Conservation (phyloP, 2,329 filamentous ascomycete genomes). For the Sporothrix dimorphospora region DNA sequence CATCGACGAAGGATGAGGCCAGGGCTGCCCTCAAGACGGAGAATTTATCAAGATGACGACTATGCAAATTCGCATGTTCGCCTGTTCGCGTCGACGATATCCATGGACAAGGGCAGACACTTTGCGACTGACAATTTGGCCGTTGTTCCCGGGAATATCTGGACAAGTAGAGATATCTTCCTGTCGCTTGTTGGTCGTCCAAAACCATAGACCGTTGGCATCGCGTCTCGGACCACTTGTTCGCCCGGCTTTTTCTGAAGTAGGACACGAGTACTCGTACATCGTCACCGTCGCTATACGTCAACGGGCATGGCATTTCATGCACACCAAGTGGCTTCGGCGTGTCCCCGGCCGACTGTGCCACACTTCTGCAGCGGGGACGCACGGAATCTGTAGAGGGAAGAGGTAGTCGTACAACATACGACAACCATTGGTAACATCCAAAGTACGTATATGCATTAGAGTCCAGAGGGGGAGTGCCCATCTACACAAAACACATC, state of each 20-base stretch:
- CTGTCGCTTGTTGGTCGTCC: not conserved
- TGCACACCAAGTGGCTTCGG: not conserved
- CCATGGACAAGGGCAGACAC: not conserved
- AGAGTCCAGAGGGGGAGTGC: not conserved
- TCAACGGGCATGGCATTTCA: not conserved
- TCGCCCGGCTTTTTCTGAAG: no score
- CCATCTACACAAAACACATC: slow-evolving; percentile 19
- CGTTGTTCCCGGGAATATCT: not conserved
- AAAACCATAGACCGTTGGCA: not conserved
- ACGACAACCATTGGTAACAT: not conserved
- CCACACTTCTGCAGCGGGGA: slow-evolving; percentile 16
- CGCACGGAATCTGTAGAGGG: not conserved
- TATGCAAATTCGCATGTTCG: not conserved
- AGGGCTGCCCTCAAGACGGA: no score
- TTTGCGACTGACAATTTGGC: not conserved
- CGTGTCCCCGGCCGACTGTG: slow-evolving; percentile 13
- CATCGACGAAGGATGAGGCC: no score
- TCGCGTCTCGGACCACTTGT: not conserved
- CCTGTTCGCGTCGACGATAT: not conserved
- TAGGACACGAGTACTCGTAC: not conserved
- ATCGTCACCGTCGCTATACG: not conserved
- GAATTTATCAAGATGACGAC: not conserved
- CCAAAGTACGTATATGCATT: not conserved
- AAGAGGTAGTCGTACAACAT: not conserved
- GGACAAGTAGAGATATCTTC: no score